phyloP scores from a whole-genome alignment of 768 basidiomycete genomes.

The Clitopilus passeckerianus region DNA sequence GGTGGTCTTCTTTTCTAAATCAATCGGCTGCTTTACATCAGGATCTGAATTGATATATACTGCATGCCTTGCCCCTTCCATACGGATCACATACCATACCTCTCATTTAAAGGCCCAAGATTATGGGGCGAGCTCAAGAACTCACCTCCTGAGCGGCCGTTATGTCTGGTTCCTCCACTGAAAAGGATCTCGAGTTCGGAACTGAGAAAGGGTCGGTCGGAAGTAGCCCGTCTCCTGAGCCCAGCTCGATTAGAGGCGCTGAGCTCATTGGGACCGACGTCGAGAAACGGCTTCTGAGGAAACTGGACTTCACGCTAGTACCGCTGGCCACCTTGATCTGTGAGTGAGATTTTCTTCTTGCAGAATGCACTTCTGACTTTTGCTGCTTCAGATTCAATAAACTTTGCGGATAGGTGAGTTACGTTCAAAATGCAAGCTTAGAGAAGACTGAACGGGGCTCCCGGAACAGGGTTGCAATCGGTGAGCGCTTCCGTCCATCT shows the following conservation, averaged over 20 bases:
- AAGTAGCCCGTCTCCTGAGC: neutral
- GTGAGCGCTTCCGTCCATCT: neutral
- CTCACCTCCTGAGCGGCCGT: neutral
- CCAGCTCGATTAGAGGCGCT: neutral
- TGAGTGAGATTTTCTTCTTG: slow-evolving; percentile 13
- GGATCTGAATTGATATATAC: too few relatives aligned
- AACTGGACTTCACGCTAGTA: slow-evolving; percentile 27
- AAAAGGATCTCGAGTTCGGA: slow-evolving; percentile 11
- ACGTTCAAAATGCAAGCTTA: neutral
- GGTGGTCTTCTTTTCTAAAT: too few relatives aligned
- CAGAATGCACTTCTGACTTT: neutral
- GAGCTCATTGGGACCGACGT: slow-evolving; percentile 8
- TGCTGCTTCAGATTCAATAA: neutral
- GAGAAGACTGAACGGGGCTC: neutral
- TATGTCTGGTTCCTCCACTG: neutral
- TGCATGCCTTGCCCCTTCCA: too few relatives aligned
- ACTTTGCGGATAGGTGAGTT: neutral
- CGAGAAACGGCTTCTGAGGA: slow-evolving; percentile 27
- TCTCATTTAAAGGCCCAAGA: too few relatives aligned
- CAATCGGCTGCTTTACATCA: too few relatives aligned
- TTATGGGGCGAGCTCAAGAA: too few relatives aligned
- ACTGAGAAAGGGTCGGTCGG: slow-evolving; percentile 4
- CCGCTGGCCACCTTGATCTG: slow-evolving; percentile 36
- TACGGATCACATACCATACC: too few relatives aligned
- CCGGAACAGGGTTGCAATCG: neutral